phyloP scores from a whole-genome alignment of 2,329 filamentous ascomycete species.

The Pseudocercospora fijiensis region DNA sequence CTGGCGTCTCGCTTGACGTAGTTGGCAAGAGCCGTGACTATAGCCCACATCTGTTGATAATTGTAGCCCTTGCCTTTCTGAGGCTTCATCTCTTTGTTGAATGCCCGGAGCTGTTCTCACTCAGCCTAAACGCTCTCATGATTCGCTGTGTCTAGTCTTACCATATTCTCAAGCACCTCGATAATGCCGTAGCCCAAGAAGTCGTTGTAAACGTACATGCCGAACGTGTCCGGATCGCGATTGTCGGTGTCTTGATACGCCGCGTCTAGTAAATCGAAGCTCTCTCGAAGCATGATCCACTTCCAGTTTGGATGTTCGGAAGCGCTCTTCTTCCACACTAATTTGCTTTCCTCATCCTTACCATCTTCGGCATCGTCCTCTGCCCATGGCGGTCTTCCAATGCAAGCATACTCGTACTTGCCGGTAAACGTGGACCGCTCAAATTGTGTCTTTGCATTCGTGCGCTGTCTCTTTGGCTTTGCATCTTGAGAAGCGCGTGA shows the following conservation, averaged over 20 bases:
- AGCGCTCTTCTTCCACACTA: not conserved
- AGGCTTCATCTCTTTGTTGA: conserved; percentile 13
- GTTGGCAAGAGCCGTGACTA: conserved; percentile 10
- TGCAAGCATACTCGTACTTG: conserved; percentile 14
- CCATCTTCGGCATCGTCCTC: conserved; percentile 1
- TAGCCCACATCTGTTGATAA: conserved; percentile 17
- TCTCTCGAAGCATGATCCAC: conserved; percentile 12
- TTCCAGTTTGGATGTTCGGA: conserved; percentile 16
- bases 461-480: conserved; percentile 14
- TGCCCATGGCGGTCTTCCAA: conserved; percentile 11
- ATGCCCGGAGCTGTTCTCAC: conserved; percentile 6
- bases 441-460: conserved; percentile 12
- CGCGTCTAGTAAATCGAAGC: conserved; percentile 11
- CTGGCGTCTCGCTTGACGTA: conserved; percentile 12
- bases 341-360: not conserved
- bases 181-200: conserved; percentile 14
- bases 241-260: not conserved
- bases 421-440: conserved; percentile 10
- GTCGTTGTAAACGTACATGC: not conserved
- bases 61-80: conserved; percentile 13
- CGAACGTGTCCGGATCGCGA: not conserved
- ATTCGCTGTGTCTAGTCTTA: not conserved
- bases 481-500: not conserved
- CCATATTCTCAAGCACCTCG: conserved; percentile 14
- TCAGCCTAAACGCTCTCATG: not conserved